Percentiles rank a stretch among this genome's conserved stretches.
Evolutionary conservation across 1,284 basidiomycete genomes (phyloP).

Genomic region (Ustilago nuda): DNA sequence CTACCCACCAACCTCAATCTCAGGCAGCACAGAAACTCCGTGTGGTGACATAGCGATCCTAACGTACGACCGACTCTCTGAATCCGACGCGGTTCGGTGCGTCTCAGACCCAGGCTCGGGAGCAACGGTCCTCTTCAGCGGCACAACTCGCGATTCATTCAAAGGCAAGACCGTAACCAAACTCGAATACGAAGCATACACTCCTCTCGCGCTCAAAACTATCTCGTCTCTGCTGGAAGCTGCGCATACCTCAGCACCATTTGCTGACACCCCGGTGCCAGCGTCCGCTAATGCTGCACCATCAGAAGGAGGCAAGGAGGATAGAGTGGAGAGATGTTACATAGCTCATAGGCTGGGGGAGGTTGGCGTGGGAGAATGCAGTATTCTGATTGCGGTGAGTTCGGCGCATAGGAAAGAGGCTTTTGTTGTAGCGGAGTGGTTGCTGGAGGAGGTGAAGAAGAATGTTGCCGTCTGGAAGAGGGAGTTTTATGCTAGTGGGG

Average conservation of each 20-base stretch:
- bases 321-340: slow-evolving; percentile 69
- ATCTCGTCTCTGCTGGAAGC: slow-evolving; percentile 32
- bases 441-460: slow-evolving; percentile 84
- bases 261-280: slow-evolving; percentile 14
- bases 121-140: slow-evolving; percentile 76
- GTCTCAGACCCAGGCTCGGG: slow-evolving; percentile 53
- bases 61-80: slow-evolving; percentile 53
- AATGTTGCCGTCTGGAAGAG: slow-evolving; percentile 89
- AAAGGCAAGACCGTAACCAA: slow-evolving; percentile 78
- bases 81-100: slow-evolving; percentile 30
- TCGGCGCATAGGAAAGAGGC: slow-evolving; percentile 86
- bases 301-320: neutral
- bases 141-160: slow-evolving; percentile 77
- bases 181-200: slow-evolving; percentile 83
- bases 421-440: slow-evolving; percentile 81
- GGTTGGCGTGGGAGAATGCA: slow-evolving; percentile 82
- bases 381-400: slow-evolving; percentile 85
- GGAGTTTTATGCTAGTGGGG: slow-evolving; percentile 73
- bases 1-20: slow-evolving; percentile 22
- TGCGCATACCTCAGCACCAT: slow-evolving; percentile 34
- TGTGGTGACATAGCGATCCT: slow-evolving; percentile 48
- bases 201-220: slow-evolving; percentile 82
- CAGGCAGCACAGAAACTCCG: slow-evolving; percentile 8
- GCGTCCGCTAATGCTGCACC: slow-evolving; percentile 21
- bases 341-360: slow-evolving; percentile 82